Conservation (phyloP, 2,329 filamentous ascomycete species). For the Thelonectria discophora region DNA sequence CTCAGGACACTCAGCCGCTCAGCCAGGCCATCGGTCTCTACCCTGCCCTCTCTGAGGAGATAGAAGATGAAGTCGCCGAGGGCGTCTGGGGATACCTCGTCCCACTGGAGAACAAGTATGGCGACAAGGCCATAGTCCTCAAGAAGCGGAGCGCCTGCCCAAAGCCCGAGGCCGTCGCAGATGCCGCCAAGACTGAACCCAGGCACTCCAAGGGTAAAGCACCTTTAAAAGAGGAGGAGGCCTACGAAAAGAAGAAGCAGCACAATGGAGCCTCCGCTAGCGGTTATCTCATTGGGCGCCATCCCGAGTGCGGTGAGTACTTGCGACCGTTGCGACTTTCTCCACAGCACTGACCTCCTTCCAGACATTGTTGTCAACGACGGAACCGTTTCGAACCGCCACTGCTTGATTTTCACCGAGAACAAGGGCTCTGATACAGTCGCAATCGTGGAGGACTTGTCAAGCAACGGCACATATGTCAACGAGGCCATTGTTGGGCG, state of each 20-base stretch:
- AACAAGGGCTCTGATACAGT: constrained; percentile 66
- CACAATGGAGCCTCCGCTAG: constrained; percentile 71
- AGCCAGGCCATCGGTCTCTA: constrained; percentile 79
- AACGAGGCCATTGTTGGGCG: constrained; percentile 91
- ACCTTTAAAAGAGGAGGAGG: constrained; percentile 63
- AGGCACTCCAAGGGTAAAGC: constrained; percentile 56
- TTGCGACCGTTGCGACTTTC: not conserved
- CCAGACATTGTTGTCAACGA: constrained; percentile 77
- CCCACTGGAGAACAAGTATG: constrained; percentile 77
- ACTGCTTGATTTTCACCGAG: constrained; percentile 74
- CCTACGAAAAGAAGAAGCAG: constrained; percentile 68
- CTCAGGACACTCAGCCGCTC: constrained; percentile 69
- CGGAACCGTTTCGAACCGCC: constrained; percentile 86
- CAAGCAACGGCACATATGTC: constrained; percentile 95
- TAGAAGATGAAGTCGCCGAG: constrained; percentile 82
- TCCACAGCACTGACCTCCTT: constrained; percentile 16
- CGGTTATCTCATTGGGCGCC: constrained; percentile 90
- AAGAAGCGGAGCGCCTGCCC: constrained; percentile 78
- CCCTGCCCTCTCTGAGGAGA: constrained; percentile 77
- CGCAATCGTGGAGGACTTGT: constrained; percentile 90
- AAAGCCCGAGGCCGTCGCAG: constrained; percentile 57
- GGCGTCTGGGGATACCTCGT: constrained; percentile 97
- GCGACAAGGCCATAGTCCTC: constrained; percentile 73
- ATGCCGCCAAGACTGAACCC: constrained; percentile 48
- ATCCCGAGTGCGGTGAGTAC: constrained; percentile 87